A percentile compares a stretch with the other conserved stretches of the same genome.
phyloP scores from a whole-genome alignment of 2,329 filamentous ascomycete genomes.

The Aspergillus sp. region DNA sequence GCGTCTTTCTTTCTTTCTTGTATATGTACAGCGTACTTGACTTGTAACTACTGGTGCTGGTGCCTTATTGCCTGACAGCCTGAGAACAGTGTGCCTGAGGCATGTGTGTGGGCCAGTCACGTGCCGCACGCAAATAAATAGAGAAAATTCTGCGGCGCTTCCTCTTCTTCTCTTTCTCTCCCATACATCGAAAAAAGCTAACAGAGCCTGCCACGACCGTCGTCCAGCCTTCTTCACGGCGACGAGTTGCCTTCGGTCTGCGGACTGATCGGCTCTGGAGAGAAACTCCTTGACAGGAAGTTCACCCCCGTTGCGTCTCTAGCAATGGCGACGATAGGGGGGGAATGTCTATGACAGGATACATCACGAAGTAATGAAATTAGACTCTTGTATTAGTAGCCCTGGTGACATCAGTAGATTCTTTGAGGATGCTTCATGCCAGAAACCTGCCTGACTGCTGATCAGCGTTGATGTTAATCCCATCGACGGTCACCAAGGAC shows the following conservation, averaged over 20 bases:
- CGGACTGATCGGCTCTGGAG: constrained; percentile 64
- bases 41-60: too few relatives aligned
- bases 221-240: constrained; percentile 58
- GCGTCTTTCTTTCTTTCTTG: neutral
- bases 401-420: neutral
- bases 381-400: too few relatives aligned
- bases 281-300: constrained; percentile 68
- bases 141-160: constrained; percentile 8
- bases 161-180: constrained; percentile 42
- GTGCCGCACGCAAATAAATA: constrained; percentile 32
- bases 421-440: neutral
- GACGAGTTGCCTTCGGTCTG: constrained; percentile 67
- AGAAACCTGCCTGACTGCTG: too few relatives aligned
- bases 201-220: constrained; percentile 70
- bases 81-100: neutral
- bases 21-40: neutral
- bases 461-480: too few relatives aligned
- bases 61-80: too few relatives aligned
- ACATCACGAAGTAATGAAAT: constrained; percentile 28
- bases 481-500: too few relatives aligned
- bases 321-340: constrained; percentile 70
- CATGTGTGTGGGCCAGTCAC: constrained; percentile 17
- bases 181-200: constrained; percentile 54
- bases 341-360: constrained; percentile 72
- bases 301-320: constrained; percentile 68